phyloP scores from a whole-genome alignment of 176 grass and related monocot species.

The Zea mays region DNA sequence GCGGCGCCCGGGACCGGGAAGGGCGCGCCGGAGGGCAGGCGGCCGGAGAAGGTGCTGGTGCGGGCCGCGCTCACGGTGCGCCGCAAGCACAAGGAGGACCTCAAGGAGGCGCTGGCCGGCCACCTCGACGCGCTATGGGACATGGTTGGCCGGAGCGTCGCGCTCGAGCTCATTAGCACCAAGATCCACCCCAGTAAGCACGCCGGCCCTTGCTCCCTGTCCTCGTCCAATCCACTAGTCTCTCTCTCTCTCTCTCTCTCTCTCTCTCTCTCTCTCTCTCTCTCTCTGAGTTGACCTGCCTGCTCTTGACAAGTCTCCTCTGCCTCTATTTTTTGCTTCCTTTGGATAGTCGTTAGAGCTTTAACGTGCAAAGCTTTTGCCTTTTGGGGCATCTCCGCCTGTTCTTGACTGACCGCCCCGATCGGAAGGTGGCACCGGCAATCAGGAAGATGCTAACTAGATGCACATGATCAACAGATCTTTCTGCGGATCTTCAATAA shows the following conservation, averaged over 20 bases:
- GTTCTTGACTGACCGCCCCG: not conserved
- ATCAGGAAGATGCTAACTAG: conserved; percentile 28
- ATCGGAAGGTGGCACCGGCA: conserved; percentile 14
- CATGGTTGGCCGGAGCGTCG: conserved; percentile 80
- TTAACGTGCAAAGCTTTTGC: conserved; percentile 34
- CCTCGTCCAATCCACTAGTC: not conserved
- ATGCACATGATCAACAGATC: conserved; percentile 36
- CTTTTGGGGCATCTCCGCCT: conserved; percentile 27
- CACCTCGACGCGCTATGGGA: conserved; percentile 83
- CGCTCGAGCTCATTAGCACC: conserved; percentile 93
- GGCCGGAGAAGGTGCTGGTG: conserved; percentile 47
- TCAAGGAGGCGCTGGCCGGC: conserved; percentile 76
- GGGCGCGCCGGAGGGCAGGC: not conserved
- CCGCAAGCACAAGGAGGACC: conserved; percentile 93
- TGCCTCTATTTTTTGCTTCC: conserved; percentile 14
- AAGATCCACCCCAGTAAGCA: conserved; percentile 78
- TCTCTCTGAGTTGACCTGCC: conserved; percentile 29
- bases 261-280: not conserved
- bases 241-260: not conserved
- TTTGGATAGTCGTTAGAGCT: conserved; percentile 6
- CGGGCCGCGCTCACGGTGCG: conserved; percentile 88
- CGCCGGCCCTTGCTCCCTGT: not conserved
- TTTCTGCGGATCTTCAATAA: conserved; percentile 34
- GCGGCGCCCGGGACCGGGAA: conserved; percentile 13
- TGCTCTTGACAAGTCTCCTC: not conserved